Evolutionary conservation across 768 basidiomycete species (phyloP), one percentile per base, ranked within the genome.

Genomic region (Gloeophyllum trabeum): DNA sequence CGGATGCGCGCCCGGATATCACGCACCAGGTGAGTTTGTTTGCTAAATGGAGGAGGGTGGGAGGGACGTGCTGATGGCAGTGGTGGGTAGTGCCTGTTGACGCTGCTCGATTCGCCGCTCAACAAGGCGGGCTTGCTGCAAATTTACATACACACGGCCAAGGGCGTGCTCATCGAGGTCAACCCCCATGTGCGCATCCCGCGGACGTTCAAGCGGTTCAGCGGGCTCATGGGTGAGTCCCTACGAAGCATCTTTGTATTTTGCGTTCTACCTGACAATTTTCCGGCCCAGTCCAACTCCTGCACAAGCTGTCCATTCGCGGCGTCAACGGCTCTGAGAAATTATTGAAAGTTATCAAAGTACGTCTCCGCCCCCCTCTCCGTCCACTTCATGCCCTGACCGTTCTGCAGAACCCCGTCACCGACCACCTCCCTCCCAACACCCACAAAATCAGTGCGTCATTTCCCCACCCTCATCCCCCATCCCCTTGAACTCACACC

Each of bases 101-200:
- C 96, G 0, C 71, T 99, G 5, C 76, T 99, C 44, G 96, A 99
- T 64, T 98, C 94, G 16, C 96, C 96, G 1, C 66, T 99, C 35
- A 99, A 99, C 73, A 98, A 98, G 64, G 88, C 94, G 5, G 96
- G 96, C 6, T 64, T 89, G 21, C 76, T 98, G 7, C 96, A 98
- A 61, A 92, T 99, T 14, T 99, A 94, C 65, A 93, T 99, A 46
- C 93, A 97, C 66, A 98, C 96, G 13, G 87, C 91, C 14, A 89
- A 86, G 54, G 92, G 92, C 28, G 87, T 92, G 10, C 75, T 99
- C 36, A 98, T 99, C 57, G 94, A 99, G 63, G 91, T 98, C 51
- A 98, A 99, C 61, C 96, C 96, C 2, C 85, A 89, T 62, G 92
- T 98, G 7, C 77, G 96, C 43, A 99, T 99, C 54, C 96, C 96